Evolutionary conservation across 148 eudicot species (phyloP), one percentile per base, ranked within the genome.

Genomic region (Diospyros kaki): DNA sequence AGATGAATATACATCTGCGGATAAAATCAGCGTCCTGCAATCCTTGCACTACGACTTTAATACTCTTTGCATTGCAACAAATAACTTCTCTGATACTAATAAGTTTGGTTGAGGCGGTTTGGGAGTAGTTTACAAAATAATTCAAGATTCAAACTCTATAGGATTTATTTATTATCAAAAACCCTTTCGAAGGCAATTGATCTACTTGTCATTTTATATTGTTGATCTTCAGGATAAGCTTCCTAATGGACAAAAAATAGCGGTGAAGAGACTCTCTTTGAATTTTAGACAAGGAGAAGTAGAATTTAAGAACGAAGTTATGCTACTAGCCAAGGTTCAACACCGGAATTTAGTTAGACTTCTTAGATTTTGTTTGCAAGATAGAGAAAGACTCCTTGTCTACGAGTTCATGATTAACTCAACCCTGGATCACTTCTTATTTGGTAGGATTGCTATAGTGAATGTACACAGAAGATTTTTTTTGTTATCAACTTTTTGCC

Each of bases 271-370:
- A 44, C 68, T 81, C 7, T 68, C 83, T 6, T 42, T 2, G 52
- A 17, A 61, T 73, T 81, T 74, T 5, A 54, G 71, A 9, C 83
- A 81, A 68, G 83, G 83, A 13, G 71, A 77, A 53, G 14, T 52
- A 13, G 79, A 80, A 53, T 80, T 80, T 43, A 80, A 71, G 62
- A 80, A 80, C 72, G 79, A 80, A 64, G 79, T 80, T 12, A 5
- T 71, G 62, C 48, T 80, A 14, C 18, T 76, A 2, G 83, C 83
- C 5, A 80, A 52, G 50, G 79, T 77, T 64, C 80, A 77, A 12
- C 80, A 77, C 51, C 55, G 76, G 15, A 48, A 48, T 48, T 48
- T 48, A 8, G 52, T 48, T 48, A 48, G 8, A 1, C 52, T 48
- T 8, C 8, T 77, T 7, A 71, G 80, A n/a, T 77, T 71, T 42